phyloP scores from a whole-genome alignment of 2,329 filamentous ascomycete species.

The Basipetospora sp. region DNA sequence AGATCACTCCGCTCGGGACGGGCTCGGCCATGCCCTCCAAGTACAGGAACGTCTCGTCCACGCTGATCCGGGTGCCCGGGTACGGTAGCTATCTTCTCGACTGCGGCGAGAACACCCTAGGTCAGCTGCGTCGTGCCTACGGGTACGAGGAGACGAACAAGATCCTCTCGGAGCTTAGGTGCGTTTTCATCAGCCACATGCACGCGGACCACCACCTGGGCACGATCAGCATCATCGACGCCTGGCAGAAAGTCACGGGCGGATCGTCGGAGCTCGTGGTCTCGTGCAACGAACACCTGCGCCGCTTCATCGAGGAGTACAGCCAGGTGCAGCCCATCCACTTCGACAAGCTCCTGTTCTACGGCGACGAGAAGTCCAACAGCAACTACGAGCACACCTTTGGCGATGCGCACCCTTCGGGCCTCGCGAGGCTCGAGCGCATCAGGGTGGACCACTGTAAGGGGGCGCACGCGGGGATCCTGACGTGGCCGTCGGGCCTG shows the following conservation, averaged over 20 bases:
- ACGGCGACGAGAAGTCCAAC: conserved; percentile 7
- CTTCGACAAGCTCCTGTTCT: conserved; percentile 35
- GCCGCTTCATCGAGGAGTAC: conserved; percentile 66
- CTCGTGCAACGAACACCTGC: conserved; percentile 57
- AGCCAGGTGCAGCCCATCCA: conserved; percentile 63
- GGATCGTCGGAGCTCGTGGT: conserved; percentile 38
- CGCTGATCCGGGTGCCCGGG: conserved; percentile 68
- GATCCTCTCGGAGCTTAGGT: conserved; percentile 64
- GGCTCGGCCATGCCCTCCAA: conserved; percentile 83
- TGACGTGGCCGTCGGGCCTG: conserved; percentile 67
- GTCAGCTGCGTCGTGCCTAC: conserved; percentile 67
- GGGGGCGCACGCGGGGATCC: conserved; percentile 57
- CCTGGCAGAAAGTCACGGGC: conserved; percentile 51
- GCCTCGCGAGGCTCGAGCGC: conserved; percentile 52
- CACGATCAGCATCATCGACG: conserved; percentile 62
- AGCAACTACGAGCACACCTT: conserved; percentile 18
- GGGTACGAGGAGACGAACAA: conserved; percentile 46
- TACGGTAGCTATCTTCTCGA: conserved; percentile 84
- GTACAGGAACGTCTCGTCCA: conserved; percentile 87
- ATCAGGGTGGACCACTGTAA: conserved; percentile 64
- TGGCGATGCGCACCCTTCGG: conserved; percentile 30
- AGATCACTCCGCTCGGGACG: conserved; percentile 78
- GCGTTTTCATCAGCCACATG: conserved; percentile 86
- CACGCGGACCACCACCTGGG: conserved; percentile 95
- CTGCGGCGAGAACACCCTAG: conserved; percentile 81